Evolutionary conservation across 1,139 yeast species (phyloP).

Genomic region (Pichia sp.): DNA sequence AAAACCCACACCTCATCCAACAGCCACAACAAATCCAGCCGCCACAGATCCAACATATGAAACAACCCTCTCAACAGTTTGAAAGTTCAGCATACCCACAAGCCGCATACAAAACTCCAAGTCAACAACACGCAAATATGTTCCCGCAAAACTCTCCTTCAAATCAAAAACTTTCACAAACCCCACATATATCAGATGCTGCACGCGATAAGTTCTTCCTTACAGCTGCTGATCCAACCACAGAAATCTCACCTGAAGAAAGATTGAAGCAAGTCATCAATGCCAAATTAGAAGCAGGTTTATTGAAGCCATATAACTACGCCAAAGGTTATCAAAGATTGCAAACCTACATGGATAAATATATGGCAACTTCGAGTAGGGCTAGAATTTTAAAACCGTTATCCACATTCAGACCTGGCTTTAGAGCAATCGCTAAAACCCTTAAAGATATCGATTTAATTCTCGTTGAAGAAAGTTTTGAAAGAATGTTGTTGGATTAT

Average conservation of each 20-base stretch:
- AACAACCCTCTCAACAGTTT: neutral
- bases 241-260: slow-evolving; percentile 93
- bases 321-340: slow-evolving; percentile 92
- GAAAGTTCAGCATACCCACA: neutral
- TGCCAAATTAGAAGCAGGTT: slow-evolving; percentile 93
- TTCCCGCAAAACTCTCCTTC: slow-evolving; percentile 2
- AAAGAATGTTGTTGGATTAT: slow-evolving; percentile 88
- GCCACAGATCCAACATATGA: too few relatives aligned
- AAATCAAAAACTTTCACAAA: neutral
- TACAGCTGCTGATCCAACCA: slow-evolving; percentile 97
- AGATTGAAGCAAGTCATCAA: slow-evolving; percentile 92
- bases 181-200: slow-evolving; percentile 63
- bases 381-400: slow-evolving; percentile 89
- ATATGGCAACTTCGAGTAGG: slow-evolving; percentile 82
- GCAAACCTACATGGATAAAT: slow-evolving; percentile 89
- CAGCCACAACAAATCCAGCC: neutral
- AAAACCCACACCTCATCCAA: neutral
- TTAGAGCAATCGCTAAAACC: slow-evolving; percentile 89
- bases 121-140: slow-evolving; percentile 5
- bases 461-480: slow-evolving; percentile 91
- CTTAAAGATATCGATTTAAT: slow-evolving; percentile 90
- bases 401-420: slow-evolving; percentile 88
- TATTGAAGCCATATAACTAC: slow-evolving; percentile 89
- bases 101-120: slow-evolving; percentile 6
- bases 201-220: slow-evolving; percentile 92